These are phyloP conservation scores for Penicillium sp. DNA, from an alignment of 2,329 filamentous ascomycete species.

Conservation along the genomic window DNA sequence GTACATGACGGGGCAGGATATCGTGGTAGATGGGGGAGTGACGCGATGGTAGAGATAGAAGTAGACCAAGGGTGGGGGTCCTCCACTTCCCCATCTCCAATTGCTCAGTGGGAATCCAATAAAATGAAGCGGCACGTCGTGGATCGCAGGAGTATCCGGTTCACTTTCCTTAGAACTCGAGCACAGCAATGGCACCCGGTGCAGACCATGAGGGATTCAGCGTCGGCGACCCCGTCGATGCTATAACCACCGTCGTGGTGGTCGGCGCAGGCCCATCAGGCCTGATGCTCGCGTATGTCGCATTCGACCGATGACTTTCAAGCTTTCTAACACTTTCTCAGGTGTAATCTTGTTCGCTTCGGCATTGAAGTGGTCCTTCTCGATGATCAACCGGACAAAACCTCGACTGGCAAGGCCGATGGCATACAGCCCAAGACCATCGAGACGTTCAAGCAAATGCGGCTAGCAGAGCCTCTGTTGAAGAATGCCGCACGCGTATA, in stretches of 20 bases:
- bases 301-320: constrained; percentile 18
- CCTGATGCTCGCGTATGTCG: constrained; percentile 42
- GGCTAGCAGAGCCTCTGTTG: constrained; percentile 66
- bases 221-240: constrained; percentile 14
- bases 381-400: constrained; percentile 67
- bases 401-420: constrained; percentile 66
- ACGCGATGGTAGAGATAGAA: constrained; percentile 35
- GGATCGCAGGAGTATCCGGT: no score
- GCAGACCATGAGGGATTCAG: constrained; percentile 29
- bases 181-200: constrained; percentile 29
- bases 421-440: constrained; percentile 75
- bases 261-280: constrained; percentile 47
- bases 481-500: constrained; percentile 67
- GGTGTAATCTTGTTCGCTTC: constrained; percentile 60
- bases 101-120: constrained; percentile 1
- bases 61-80: constrained; percentile 14
- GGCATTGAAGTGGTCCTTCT: constrained; percentile 65
- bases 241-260: constrained; percentile 34
- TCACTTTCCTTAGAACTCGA: no score
- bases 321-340: constrained; percentile 27
- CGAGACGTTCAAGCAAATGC: constrained; percentile 71
- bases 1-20: constrained; percentile 48
- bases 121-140: no score
- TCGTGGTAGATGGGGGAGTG: constrained; percentile 48
- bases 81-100: constrained; percentile 10